A percentile compares a stretch with the other conserved stretches of the same genome.
phyloP scores from a whole-genome alignment of 768 basidiomycete genomes.

The Hemileccinum impolitum region DNA sequence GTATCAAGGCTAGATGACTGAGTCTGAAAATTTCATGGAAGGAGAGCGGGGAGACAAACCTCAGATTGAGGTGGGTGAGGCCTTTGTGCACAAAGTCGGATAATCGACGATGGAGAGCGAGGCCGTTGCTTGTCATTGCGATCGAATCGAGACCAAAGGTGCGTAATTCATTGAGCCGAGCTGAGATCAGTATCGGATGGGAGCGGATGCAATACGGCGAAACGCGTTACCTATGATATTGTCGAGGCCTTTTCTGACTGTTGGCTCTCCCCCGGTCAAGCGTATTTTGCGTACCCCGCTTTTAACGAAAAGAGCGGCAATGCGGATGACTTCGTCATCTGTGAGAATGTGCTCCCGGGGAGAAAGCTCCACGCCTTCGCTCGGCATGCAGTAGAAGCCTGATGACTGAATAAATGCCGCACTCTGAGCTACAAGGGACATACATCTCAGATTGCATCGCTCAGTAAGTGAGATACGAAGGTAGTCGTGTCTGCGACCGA shows the following conservation, averaged over 20 bases:
- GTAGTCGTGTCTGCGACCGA: constrained; percentile 72
- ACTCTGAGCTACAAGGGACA: constrained; percentile 9
- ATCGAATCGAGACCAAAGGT: constrained; percentile 64
- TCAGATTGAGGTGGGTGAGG: constrained; percentile 72
- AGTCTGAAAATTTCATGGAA: constrained; percentile 2
- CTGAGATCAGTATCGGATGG: constrained; percentile 35
- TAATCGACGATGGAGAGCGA: constrained; percentile 72
- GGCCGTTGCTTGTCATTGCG: constrained; percentile 84
- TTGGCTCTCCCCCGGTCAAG: constrained; percentile 87
- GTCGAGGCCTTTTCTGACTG: constrained; percentile 69
- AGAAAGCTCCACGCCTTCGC: constrained; percentile 71
- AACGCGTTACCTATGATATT: constrained; percentile 61
- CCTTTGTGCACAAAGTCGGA: constrained; percentile 65
- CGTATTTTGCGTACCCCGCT: constrained; percentile 86
- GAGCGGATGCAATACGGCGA: not conserved
- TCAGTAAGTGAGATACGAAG: constrained; percentile 87
- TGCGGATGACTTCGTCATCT: constrained; percentile 69
- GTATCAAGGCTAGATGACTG: constrained; percentile 66
- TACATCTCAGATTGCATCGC: constrained; percentile 84
- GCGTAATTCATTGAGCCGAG: constrained; percentile 58
- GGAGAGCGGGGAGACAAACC: constrained; percentile 34
- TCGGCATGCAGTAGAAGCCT: constrained; percentile 95
- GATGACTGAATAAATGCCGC: not conserved
- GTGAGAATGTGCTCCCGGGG: constrained; percentile 67
- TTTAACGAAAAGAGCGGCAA: constrained; percentile 73